phyloP scores from a whole-genome alignment of 2,329 filamentous ascomycete species.

The Aspergillus oerlinghausenensis region DNA sequence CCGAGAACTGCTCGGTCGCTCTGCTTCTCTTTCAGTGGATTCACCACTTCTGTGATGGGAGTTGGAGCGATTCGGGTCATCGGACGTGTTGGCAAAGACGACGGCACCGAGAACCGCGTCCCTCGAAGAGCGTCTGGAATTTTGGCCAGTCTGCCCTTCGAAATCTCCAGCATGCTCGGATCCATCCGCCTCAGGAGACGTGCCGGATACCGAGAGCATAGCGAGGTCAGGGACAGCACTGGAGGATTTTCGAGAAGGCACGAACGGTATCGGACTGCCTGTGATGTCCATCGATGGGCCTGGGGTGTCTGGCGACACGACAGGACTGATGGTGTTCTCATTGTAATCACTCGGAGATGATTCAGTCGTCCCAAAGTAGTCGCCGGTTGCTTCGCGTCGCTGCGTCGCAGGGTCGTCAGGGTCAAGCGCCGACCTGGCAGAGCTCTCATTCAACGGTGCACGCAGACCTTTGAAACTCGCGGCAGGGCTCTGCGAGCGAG shows the following conservation, averaged over 20 bases:
- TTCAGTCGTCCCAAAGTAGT: slow-evolving; percentile 16
- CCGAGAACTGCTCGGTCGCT: slow-evolving; percentile 27
- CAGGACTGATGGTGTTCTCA: slow-evolving; percentile 31
- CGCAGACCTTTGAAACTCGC: slow-evolving; percentile 8
- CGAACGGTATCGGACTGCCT: slow-evolving; percentile 16
- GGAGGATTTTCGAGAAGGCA: slow-evolving; percentile 29
- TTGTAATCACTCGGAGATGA: slow-evolving; percentile 20
- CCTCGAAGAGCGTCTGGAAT: slow-evolving; percentile 13
- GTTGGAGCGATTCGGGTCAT: slow-evolving; percentile 8
- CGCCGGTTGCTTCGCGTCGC: slow-evolving; percentile 3
- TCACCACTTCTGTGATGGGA: slow-evolving; percentile 7
- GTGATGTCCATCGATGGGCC: slow-evolving; percentile 35
- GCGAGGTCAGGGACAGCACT: slow-evolving; percentile 26
- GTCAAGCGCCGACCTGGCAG: slow-evolving; percentile 9
- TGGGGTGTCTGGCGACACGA: slow-evolving; percentile 32
- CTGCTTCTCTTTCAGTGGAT: slow-evolving; percentile 15
- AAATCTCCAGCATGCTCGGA: slow-evolving; percentile 6
- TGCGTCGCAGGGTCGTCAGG: slow-evolving; percentile 1
- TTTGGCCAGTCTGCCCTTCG: slow-evolving; percentile 6
- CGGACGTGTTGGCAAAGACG: slow-evolving; percentile 22
- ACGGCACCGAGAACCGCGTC: slow-evolving; percentile 27
- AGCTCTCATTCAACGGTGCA: slow-evolving; percentile 8
- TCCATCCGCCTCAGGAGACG: slow-evolving; percentile 9
- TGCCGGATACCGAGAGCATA: slow-evolving; percentile 20
- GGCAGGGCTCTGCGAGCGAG: slow-evolving; percentile 32